Evolutionary conservation across 768 basidiomycete species (phyloP), one percentile per base, ranked within the genome.

Genomic region (Dioszegia aurantiaca): DNA sequence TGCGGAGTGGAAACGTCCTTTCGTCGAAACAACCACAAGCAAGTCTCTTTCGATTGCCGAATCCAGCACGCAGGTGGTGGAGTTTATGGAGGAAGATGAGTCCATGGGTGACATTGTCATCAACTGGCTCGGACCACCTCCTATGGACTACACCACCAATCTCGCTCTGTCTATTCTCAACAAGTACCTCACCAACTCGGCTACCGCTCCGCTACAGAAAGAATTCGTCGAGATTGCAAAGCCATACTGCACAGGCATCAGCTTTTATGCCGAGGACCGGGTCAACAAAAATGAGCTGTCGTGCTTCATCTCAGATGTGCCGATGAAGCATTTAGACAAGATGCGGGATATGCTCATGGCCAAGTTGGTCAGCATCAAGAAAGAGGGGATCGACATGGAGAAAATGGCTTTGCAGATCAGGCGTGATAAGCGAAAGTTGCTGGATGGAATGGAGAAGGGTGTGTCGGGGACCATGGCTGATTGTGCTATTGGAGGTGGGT

Each of bases 21-120:
- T 97, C 72, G 67, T 97, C 31, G 92, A 97, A 79, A 92, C 92
- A 0, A 64, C 84, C 10, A 92, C 88, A 62, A 85, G 87, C 5
- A 70, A 80, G 33, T 62, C 66, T 2, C 60, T 74, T 0, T 30
- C 60, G 17, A 69, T 76, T 31, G 36, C 64, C 24, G 65, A 79
- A 43, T 83, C 85, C 3, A 74, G 80, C 41, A 84, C 81, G 59
- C 83, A 87, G 60, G 79, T 81, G 0, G 85, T 97, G 17, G 89
- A 93, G 69, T 99, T 99, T 70, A 94, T 95, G 11, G 95, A 98
- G 78, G 86, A 90, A 75, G 93, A 98, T 68, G 94, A 98, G 80
- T 73, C 68, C 2, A 83, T 90, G 68, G 94, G 95, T 33, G 92
- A 97, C 79, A 70, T 98, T 6, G 78, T 82, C 19, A 82, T 97